These are phyloP conservation scores for Alternaria longipes DNA, from an alignment of 2,329 filamentous ascomycete genomes.

Conservation along the genomic window DNA sequence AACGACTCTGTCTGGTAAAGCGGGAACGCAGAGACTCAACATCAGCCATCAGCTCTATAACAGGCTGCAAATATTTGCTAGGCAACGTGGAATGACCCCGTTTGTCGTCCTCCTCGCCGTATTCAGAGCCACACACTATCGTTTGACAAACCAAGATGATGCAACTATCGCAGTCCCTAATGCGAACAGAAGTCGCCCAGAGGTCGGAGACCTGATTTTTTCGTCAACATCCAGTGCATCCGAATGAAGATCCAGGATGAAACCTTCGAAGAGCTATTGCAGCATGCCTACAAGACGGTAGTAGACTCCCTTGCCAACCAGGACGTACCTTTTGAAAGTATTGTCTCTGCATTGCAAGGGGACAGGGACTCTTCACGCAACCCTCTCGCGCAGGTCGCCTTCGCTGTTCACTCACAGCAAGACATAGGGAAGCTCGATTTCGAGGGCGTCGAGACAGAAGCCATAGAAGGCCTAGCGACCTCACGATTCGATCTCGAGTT, in stretches of 20 bases:
- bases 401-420: conserved; percentile 3
- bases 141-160: conserved; percentile 3
- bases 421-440: background rate
- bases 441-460: background rate
- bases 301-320: background rate
- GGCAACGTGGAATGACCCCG: too few species aligned
- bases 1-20: background rate
- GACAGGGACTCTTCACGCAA: conserved; percentile 6
- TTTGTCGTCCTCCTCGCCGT: too few species aligned
- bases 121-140: conserved; percentile 15
- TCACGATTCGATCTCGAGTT: conserved; percentile 4
- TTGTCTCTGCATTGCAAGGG: background rate
- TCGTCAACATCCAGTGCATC: conserved; percentile 21
- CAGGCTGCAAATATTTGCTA: background rate
- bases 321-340: conserved; percentile 9
- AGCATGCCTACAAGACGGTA: background rate
- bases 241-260: conserved; percentile 11
- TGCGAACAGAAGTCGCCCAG: conserved; percentile 15
- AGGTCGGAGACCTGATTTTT: conserved; percentile 20
- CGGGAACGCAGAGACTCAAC: background rate
- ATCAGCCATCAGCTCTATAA: background rate
- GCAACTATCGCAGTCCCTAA: background rate
- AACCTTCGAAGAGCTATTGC: conserved; percentile 12
- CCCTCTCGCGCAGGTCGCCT: background rate
- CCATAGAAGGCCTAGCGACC: background rate